These are phyloP conservation scores for Boletellus sp. DNA, from an alignment of 768 basidiomycete species.

Conservation along the genomic window DNA sequence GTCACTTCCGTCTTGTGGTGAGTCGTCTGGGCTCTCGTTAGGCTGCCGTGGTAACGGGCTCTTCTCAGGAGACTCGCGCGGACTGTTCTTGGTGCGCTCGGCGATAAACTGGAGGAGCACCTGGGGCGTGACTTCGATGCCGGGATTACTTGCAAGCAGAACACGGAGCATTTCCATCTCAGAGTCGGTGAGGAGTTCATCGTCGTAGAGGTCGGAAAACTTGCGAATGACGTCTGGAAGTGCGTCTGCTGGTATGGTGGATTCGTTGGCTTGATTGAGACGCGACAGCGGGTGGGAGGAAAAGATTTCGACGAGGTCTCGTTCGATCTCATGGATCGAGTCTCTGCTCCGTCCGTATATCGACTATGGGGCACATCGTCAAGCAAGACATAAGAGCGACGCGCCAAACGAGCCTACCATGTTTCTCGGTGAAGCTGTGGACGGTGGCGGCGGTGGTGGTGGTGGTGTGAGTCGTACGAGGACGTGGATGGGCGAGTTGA, in stretches of 20 bases:
- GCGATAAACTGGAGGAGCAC: conserved; percentile 65
- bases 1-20: conserved; percentile 33
- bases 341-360: conserved; percentile 59
- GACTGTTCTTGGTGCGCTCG: conserved; percentile 45
- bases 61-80: conserved; percentile 28
- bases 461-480: conserved; percentile 5
- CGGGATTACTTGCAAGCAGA: conserved; percentile 56
- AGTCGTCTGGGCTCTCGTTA: conserved; percentile 31
- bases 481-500: conserved; percentile 4
- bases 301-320: conserved; percentile 66
- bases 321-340: conserved; percentile 68
- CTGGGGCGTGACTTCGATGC: conserved; percentile 65
- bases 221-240: conserved; percentile 66
- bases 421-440: conserved; percentile 6
- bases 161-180: conserved; percentile 60
- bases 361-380: conserved; percentile 21
- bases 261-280: conserved; percentile 54
- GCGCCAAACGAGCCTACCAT: conserved; percentile 24
- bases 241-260: conserved; percentile 66
- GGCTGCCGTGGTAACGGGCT: conserved; percentile 8
- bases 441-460: not conserved
- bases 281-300: conserved; percentile 58
- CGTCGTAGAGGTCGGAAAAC: conserved; percentile 57
- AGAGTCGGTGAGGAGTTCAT: conserved; percentile 58
- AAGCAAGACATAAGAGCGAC: conserved; percentile 1